phyloP scores from a whole-genome alignment of 768 basidiomycete species.

The Leccinellum albellum region DNA sequence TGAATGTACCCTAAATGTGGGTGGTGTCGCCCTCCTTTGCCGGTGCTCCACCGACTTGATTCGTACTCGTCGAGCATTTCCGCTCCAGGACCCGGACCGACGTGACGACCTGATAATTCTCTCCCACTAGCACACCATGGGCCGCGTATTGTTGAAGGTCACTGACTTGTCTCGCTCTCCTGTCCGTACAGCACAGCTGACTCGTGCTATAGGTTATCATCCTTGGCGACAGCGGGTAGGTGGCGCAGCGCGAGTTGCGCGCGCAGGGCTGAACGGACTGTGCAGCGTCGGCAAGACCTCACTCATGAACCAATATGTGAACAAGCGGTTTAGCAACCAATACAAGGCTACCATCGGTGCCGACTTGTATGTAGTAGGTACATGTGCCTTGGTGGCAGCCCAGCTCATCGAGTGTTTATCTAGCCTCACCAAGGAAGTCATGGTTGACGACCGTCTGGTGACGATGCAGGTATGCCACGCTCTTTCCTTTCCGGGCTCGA shows the following conservation, averaged over 20 bases:
- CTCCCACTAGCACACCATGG: conserved; percentile 45
- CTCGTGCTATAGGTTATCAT: conserved; percentile 79
- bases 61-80: conserved; percentile 8
- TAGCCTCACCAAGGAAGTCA: conserved; percentile 96
- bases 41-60: conserved; percentile 20
- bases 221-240: conserved; percentile 94
- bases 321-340: conserved; percentile 99
- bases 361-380: conserved; percentile 78
- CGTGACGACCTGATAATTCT: conserved; percentile 1
- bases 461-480: conserved; percentile 85
- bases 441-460: conserved; percentile 96
- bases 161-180: conserved; percentile 3
- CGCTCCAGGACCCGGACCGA: conserved; percentile 3
- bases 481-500: background rate
- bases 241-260: background rate
- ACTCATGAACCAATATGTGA: conserved; percentile 99
- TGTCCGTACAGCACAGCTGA: conserved; percentile 9
- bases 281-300: conserved; percentile 96
- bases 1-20: conserved; percentile 19
- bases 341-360: conserved; percentile 99
- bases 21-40: conserved; percentile 4
- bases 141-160: conserved; percentile 85
- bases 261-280: conserved; percentile 1
- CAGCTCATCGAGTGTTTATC: conserved; percentile 7
- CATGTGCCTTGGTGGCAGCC: conserved; percentile 5